Evolutionary conservation across 805 yeast genomes (phyloP), one percentile per base, ranked within the genome.

Genomic region (Metschnikowia vanudenii): DNA sequence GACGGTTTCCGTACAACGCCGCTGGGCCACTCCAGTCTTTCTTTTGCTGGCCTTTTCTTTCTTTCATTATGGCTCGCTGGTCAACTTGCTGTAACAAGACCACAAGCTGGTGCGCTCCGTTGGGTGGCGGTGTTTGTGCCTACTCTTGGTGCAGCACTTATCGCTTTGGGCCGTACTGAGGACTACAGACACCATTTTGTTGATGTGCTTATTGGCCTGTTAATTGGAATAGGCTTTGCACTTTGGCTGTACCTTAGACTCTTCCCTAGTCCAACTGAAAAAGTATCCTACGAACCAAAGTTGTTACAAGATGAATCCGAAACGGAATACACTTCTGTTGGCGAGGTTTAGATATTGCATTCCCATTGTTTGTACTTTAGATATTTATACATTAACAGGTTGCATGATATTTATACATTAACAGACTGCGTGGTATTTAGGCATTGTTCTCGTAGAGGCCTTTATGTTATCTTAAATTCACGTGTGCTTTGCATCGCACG

Each of bases 151-250:
- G 97, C 98, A 0, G 59, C 78, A 1, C 74, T 84, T 52, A 82
- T 92, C 55, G 98, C 97, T 0, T 65, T 88, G 37, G 81, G 94
- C 33, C 78, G 99, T 57, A 88, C 96, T 0, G 85, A 86, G 58
- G 99, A 92, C 66, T 91, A 91, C 67, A 77, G 97, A 62, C 99
- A 92, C 61, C 98, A 92, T 66, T 89, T 88, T 60, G 71, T 87
- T 14, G 99, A 92, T 64, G 85, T 94, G 1, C 56, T 85, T 1
- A 59, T 84, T 13, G 99, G 99, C 3, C 72, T 85, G 24, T 14
- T 72, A 1, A 60, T 92, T 2, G 99, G 99, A 1, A 52, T 68
- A 4, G 48, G 69, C 2, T 65, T 84, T 29, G 92, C 91, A 0
- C 69, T 67, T 64, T 74, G 79, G 75, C 68, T 79, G 20, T 84